Evolutionary conservation across 768 basidiomycete species (phyloP).

Genomic region (Mrakia blollopis): DNA sequence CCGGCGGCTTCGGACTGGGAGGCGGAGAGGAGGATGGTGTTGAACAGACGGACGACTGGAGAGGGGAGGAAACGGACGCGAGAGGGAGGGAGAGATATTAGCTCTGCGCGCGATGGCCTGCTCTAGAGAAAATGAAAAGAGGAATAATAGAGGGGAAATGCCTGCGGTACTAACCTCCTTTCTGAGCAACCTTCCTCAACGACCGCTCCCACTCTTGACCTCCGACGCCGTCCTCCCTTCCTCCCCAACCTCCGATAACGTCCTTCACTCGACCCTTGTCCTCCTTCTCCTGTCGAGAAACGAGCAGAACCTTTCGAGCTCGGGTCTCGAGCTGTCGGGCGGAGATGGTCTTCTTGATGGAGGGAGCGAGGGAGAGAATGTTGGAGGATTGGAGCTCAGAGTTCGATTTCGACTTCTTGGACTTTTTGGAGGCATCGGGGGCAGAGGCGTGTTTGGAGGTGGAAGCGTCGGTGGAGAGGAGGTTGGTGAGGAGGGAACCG

Average conservation of each 20-base stretch:
- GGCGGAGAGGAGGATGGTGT: constrained; percentile 44
- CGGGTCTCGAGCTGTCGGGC: constrained; percentile 38
- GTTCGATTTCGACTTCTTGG: constrained; percentile 25
- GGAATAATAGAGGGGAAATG: not conserved
- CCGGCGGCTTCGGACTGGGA: constrained; percentile 38
- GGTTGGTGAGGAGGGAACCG: constrained; percentile 43
- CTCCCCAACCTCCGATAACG: constrained; percentile 44
- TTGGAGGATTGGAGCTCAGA: constrained; percentile 30
- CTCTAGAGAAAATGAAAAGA: not conserved
- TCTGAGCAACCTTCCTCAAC: constrained; percentile 45
- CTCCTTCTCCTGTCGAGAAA: constrained; percentile 43
- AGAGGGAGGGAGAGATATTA: not conserved
- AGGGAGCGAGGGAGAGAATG: constrained; percentile 42
- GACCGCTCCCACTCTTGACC: constrained; percentile 45
- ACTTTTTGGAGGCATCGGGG: constrained; percentile 17
- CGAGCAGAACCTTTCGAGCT: constrained; percentile 39
- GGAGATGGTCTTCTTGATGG: constrained; percentile 38
- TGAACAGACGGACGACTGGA: constrained; percentile 46
- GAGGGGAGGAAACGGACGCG: not conserved
- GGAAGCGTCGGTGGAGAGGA: constrained; percentile 38
- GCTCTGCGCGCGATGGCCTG: not conserved
- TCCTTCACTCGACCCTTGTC: constrained; percentile 44
- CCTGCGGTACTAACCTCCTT: constrained; percentile 43
- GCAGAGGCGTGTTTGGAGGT: constrained; percentile 24
- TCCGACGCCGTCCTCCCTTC: constrained; percentile 38